Percentiles rank a stretch among this genome's conserved stretches.
Conservation (phyloP, 306 rosid genomes). For the Cicer pinnatifidum region DNA sequence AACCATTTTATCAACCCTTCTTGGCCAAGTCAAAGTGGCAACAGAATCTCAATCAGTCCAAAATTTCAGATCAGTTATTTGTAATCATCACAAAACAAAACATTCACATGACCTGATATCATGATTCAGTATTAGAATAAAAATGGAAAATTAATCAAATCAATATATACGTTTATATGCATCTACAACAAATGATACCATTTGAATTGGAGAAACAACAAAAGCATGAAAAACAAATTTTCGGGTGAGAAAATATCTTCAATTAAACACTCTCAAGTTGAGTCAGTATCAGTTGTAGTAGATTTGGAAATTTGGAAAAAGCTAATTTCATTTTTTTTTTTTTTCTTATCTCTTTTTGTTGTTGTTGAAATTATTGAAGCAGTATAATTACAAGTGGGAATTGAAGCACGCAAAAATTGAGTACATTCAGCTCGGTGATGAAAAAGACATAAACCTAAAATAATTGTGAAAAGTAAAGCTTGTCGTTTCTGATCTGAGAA, state of each 20-base stretch:
- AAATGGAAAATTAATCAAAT: conserved; percentile 15
- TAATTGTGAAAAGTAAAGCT: background rate
- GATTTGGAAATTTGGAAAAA: conserved; percentile 36
- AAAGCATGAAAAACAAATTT: background rate
- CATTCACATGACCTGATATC: conserved; percentile 48
- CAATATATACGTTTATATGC: background rate
- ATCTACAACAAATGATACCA: conserved; percentile 6
- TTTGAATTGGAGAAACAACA: conserved; percentile 9
- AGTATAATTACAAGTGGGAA: background rate
- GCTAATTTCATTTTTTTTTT: background rate
- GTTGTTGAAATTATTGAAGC: background rate
- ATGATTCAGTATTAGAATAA: conserved; percentile 13
- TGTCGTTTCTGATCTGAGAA: conserved; percentile 21
- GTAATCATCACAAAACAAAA: conserved; percentile 36
- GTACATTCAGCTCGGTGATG: background rate
- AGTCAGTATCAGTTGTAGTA: conserved; percentile 1
- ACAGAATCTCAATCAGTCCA: conserved; percentile 49
- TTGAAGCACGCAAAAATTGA: conserved; percentile 6
- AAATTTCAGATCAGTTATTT: conserved; percentile 41
- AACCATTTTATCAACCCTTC: conserved; percentile 48
- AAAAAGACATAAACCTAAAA: background rate
- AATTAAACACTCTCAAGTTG: conserved; percentile 9
- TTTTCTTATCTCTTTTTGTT: background rate
- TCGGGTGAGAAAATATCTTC: conserved; percentile 8
- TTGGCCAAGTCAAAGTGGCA: conserved; percentile 34